phyloP scores from a whole-genome alignment of 768 basidiomycete genomes.

The Macrolepiota fuliginosa region DNA sequence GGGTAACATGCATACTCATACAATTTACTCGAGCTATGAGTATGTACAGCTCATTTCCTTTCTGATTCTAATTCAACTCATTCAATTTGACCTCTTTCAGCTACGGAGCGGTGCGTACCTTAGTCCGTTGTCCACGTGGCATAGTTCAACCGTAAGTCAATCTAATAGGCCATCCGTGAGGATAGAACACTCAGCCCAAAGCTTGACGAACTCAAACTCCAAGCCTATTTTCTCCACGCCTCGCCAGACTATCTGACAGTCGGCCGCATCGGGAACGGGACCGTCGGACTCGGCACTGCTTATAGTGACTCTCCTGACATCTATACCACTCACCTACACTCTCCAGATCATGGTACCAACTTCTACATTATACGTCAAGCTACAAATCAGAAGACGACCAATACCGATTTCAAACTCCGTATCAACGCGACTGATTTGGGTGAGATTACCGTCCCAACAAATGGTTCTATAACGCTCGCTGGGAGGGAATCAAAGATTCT shows the following conservation, averaged over 20 bases:
- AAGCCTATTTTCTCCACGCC: slow-evolving; percentile 64
- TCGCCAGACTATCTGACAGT: slow-evolving; percentile 66
- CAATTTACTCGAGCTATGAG: slow-evolving; percentile 38
- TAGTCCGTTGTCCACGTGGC: slow-evolving; percentile 22
- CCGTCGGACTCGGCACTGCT: slow-evolving; percentile 33
- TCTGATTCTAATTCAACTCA: not conserved
- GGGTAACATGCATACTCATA: slow-evolving; percentile 35
- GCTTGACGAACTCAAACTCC: slow-evolving; percentile 61
- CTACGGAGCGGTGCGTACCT: slow-evolving; percentile 1
- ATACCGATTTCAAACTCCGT: slow-evolving; percentile 37
- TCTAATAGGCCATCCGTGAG: slow-evolving; percentile 46
- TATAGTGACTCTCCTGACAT: slow-evolving; percentile 35
- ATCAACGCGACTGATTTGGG: slow-evolving; percentile 49
- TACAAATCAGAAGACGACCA: slow-evolving; percentile 43
- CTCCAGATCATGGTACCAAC: slow-evolving; percentile 48
- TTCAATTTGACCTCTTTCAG: not conserved
- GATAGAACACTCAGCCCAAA: slow-evolving; percentile 54
- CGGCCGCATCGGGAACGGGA: slow-evolving; percentile 55
- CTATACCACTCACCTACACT: slow-evolving; percentile 52
- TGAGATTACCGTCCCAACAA: slow-evolving; percentile 33
- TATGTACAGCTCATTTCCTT: slow-evolving; percentile 15
- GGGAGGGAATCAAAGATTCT: slow-evolving; percentile 67
- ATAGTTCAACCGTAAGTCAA: slow-evolving; percentile 16
- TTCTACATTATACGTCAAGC: slow-evolving; percentile 62
- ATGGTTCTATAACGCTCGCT: slow-evolving; percentile 46